phyloP scores from a whole-genome alignment of 2,329 filamentous ascomycete genomes.

The Diaporthe caulivora region DNA sequence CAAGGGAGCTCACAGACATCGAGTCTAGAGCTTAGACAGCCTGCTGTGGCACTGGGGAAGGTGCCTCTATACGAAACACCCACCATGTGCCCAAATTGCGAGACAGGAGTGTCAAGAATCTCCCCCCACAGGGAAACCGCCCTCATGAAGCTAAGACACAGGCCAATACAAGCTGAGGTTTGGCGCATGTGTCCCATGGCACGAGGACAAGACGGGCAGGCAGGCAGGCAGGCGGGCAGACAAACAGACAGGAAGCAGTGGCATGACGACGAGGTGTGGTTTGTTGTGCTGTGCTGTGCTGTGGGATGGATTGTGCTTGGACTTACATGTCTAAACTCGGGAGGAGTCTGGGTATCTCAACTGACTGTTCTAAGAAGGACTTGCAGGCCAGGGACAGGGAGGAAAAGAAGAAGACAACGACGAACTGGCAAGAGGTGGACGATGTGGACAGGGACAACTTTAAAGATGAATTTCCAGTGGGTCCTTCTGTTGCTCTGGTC shows the following conservation, averaged over 20 bases:
- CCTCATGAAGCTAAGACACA: neutral
- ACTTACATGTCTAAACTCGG: slow-evolving; percentile 36
- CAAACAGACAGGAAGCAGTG: neutral
- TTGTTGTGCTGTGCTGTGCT: neutral
- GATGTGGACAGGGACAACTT: slow-evolving; percentile 39
- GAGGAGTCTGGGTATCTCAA: slow-evolving; percentile 32
- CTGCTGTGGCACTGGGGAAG: neutral
- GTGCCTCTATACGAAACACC: neutral
- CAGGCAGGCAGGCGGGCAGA: too few relatives aligned
- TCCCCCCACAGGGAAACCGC: neutral
- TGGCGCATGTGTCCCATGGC: neutral
- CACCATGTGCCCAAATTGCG: too few relatives aligned
- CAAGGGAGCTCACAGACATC: neutral
- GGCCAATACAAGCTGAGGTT: neutral
- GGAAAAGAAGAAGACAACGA: slow-evolving; percentile 30
- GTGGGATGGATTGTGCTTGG: neutral
- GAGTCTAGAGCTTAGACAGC: neutral
- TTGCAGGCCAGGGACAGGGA: slow-evolving; percentile 31
- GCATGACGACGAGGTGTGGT: neutral
- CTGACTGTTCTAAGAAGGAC: slow-evolving; percentile 23
- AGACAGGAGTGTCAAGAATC: neutral
- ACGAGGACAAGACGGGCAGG: neutral
- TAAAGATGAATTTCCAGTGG: slow-evolving; percentile 40
- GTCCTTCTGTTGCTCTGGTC: slow-evolving; percentile 25
- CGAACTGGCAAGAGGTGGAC: slow-evolving; percentile 16